Evolutionary conservation across 2,329 filamentous ascomycete species (phyloP).

Genomic region (Aspergillus versicolor): DNA sequence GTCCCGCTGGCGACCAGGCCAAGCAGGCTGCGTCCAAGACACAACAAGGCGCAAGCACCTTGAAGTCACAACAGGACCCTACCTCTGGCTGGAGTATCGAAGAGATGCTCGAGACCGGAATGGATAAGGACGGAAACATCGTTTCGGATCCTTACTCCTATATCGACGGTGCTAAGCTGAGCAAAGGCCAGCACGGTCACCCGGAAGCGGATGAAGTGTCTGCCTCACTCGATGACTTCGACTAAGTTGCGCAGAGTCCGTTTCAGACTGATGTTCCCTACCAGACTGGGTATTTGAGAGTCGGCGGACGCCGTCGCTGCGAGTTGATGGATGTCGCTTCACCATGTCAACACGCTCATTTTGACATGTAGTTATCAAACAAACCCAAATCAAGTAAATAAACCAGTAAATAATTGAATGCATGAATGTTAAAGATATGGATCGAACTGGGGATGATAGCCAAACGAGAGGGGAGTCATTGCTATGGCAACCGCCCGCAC

Average conservation of each 20-base stretch:
- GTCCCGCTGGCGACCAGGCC: constrained; percentile 13
- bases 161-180: constrained; percentile 23
- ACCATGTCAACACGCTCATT: neutral
- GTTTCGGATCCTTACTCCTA: constrained; percentile 28
- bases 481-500: constrained; percentile 28
- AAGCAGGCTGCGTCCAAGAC: constrained; percentile 11
- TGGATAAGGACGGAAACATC: constrained; percentile 33
- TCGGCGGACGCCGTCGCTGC: neutral
- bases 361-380: neutral
- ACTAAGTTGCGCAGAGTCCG: constrained; percentile 16
- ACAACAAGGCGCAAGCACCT: constrained; percentile 9
- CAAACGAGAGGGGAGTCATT: constrained; percentile 14
- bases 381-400: neutral
- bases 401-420: neutral
- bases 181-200: constrained; percentile 18
- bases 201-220: constrained; percentile 29
- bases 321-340: neutral
- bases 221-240: constrained; percentile 32
- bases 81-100: constrained; percentile 25
- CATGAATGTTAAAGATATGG: neutral
- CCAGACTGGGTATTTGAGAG: neutral
- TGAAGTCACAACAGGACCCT: constrained; percentile 7
- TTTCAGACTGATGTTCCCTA: neutral
- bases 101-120: constrained; percentile 29
- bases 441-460: neutral